Evolutionary conservation across 2,329 filamentous ascomycete species (phyloP).

Genomic region (Fusarium fujikuroi): DNA sequence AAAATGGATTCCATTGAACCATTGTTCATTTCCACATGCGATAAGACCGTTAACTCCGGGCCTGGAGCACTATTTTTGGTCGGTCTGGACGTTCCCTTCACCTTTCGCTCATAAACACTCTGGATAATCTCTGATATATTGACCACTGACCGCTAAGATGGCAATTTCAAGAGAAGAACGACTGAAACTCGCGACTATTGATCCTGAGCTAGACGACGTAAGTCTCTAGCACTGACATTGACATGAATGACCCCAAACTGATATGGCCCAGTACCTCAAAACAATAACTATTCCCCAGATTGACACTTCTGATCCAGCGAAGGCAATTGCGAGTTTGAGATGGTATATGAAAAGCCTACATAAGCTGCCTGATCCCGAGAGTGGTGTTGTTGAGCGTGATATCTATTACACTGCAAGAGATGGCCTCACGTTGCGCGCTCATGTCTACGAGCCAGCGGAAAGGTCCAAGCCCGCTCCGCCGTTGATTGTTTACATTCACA

Average conservation of each 20-base stretch:
- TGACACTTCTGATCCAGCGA: background rate
- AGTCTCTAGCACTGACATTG: rapidly evolving
- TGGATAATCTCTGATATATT: background rate
- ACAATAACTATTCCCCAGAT: background rate
- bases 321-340: background rate
- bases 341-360: conserved; percentile 3
- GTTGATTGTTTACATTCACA: background rate
- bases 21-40: background rate
- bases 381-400: background rate
- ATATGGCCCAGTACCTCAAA: background rate
- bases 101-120: background rate
- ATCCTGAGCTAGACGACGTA: background rate
- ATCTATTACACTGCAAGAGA: background rate
- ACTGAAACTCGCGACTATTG: background rate
- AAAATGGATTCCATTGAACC: background rate
- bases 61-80: too few relatives aligned
- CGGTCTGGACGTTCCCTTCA: rapidly evolving
- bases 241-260: rapidly evolving
- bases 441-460: background rate
- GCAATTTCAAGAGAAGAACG: background rate
- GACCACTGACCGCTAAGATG: background rate
- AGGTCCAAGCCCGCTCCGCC: rapidly evolving
- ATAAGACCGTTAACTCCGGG: background rate
- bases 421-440: background rate
- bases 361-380: background rate